Evolutionary conservation across 1,284 basidiomycete genomes (phyloP).

Genomic region (Farysia itapuensis): DNA sequence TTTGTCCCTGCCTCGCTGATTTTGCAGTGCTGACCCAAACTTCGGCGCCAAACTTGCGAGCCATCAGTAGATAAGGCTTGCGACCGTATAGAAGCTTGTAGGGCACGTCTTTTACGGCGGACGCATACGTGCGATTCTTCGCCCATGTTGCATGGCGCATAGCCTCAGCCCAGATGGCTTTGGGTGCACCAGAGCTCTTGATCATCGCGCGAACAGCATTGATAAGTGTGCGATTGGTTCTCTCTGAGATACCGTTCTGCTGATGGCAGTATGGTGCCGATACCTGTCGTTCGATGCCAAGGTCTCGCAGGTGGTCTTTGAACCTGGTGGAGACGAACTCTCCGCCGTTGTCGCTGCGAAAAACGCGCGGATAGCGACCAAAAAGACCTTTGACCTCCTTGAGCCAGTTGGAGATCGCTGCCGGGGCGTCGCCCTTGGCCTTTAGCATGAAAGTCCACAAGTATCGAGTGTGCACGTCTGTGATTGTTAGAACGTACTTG

Average conservation of each 20-base stretch:
- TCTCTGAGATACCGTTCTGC: slow-evolving; percentile 2
- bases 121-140: not conserved
- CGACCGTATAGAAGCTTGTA: not conserved
- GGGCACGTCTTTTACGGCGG: not conserved
- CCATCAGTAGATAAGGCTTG: not conserved
- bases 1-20: not conserved
- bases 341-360: not conserved
- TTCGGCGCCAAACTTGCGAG: not conserved
- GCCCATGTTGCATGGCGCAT: not conserved
- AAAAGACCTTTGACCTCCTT: not conserved
- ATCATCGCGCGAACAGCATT: not conserved
- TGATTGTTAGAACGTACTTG: not conserved
- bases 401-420: not conserved
- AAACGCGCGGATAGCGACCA: not conserved
- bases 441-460: not conserved
- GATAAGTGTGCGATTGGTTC: slow-evolving; percentile 1
- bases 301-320: not conserved
- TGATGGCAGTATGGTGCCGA: slow-evolving; percentile 3
- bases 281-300: not conserved
- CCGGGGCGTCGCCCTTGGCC: not conserved
- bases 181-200: not conserved
- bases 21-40: not conserved
- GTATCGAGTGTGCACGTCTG: not conserved
- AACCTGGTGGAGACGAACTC: not conserved
- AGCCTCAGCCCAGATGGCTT: not conserved